phyloP scores from a whole-genome alignment of 306 rosid genomes.

The Prosopis cineraria region DNA sequence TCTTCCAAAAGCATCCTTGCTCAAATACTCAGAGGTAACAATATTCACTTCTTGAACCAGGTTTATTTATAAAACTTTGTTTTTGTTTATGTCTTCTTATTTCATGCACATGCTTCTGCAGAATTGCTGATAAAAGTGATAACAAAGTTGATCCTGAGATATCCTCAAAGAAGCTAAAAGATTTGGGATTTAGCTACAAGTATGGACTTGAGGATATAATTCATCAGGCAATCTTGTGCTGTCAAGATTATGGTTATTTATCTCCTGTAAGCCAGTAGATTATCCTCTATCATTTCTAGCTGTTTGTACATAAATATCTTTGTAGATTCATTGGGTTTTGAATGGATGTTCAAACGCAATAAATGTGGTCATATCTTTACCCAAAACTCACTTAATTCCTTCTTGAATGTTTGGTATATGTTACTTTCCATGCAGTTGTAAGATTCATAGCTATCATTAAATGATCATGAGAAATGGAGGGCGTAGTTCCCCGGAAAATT shows the following conservation, averaged over 20 bases:
- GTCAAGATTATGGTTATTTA: constrained; percentile 56
- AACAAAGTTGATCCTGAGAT: constrained; percentile 47
- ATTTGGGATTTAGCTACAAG: constrained; percentile 45
- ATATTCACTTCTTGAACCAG: not conserved
- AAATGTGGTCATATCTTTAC: not conserved
- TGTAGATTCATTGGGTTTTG: not conserved
- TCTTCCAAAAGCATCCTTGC: constrained; percentile 47
- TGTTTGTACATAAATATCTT: not conserved
- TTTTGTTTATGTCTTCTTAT: not conserved
- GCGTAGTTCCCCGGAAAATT: not conserved
- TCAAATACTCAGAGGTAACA: constrained; percentile 48
- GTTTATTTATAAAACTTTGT: not conserved
- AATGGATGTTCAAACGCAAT: constrained; percentile 1
- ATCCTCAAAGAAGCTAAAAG: constrained; percentile 44
- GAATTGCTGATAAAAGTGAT: constrained; percentile 42
- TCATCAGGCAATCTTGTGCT: constrained; percentile 50
- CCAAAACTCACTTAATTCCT: constrained; percentile 8
- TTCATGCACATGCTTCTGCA: constrained; percentile 7
- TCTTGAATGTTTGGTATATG: constrained; percentile 16
- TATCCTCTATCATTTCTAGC: not conserved
- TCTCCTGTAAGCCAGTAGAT: constrained; percentile 40
- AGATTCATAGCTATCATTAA: constrained; percentile 1
- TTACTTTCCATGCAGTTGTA: not conserved
- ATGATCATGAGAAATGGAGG: not conserved
- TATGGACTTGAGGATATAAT: constrained; percentile 64